Evolutionary conservation across 441 rosid genomes (phyloP).

Genomic region (Biscutella laevigata): DNA sequence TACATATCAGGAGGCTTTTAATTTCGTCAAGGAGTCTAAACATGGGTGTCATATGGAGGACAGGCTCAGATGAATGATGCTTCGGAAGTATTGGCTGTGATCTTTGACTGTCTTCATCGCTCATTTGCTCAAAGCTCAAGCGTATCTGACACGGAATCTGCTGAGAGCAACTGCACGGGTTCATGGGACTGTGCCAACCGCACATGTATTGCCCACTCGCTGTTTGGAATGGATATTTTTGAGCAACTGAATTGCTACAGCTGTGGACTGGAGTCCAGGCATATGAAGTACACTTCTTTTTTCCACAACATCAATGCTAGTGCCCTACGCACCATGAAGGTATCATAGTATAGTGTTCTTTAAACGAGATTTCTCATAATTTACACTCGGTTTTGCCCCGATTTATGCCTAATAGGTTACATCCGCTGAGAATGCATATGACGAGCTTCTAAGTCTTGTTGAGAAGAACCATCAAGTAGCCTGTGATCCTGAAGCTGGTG

Average conservation of each 20-base stretch:
- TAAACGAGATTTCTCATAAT: background rate
- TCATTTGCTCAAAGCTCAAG: constrained; percentile 57
- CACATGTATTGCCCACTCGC: constrained; percentile 72
- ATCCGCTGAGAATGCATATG: constrained; percentile 64
- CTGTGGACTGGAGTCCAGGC: constrained; percentile 85
- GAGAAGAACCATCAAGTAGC: constrained; percentile 89
- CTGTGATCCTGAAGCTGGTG: constrained; percentile 73
- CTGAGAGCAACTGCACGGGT: constrained; percentile 50
- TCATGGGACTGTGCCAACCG: constrained; percentile 75
- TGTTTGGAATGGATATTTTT: constrained; percentile 84
- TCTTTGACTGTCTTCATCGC: constrained; percentile 84
- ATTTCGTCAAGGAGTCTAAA: constrained; percentile 7
- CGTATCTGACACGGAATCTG: constrained; percentile 53
- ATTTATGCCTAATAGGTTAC: constrained; percentile 40
- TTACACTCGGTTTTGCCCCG: background rate
- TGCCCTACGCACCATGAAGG: constrained; percentile 87
- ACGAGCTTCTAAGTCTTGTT: constrained; percentile 60
- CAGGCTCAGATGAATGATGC: constrained; percentile 99
- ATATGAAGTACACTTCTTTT: constrained; percentile 82
- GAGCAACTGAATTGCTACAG: constrained; percentile 72
- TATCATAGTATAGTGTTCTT: no score
- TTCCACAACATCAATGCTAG: constrained; percentile 89
- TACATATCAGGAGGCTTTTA: background rate
- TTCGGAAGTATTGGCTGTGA: constrained; percentile 80
- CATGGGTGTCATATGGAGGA: constrained; percentile 13